phyloP scores from a whole-genome alignment of 1,284 basidiomycete species.

The Lentinula novae-zelandiae region DNA sequence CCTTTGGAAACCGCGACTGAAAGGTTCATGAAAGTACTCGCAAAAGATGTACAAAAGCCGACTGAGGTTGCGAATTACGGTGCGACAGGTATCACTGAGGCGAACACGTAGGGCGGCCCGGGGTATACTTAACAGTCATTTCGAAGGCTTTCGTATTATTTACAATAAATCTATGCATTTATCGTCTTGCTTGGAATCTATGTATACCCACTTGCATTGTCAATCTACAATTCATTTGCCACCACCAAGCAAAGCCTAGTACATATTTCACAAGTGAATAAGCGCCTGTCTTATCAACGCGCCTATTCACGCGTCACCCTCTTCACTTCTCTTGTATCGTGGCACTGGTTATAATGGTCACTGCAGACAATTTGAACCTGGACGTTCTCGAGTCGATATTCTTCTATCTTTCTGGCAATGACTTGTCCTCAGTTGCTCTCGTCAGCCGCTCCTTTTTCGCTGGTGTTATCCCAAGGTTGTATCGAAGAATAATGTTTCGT shows the following conservation, averaged over 20 bases:
- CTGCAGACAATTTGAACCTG: constrained; percentile 62
- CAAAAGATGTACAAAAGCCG: neutral
- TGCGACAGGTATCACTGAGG: neutral
- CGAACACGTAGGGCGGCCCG: neutral
- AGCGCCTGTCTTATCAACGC: neutral
- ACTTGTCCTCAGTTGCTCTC: constrained; percentile 55
- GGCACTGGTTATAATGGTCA: constrained; percentile 50
- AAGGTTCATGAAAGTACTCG: neutral
- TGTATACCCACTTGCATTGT: too few species aligned
- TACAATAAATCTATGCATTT: too few species aligned
- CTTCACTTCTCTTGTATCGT: neutral
- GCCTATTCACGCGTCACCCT: neutral
- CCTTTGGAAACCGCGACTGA: constrained; percentile 42
- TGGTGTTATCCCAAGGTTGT: constrained; percentile 58
- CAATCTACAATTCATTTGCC: neutral
- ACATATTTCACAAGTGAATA: neutral
- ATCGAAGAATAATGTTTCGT: constrained; percentile 52
- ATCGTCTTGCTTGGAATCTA: too few species aligned
- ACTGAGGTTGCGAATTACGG: neutral
- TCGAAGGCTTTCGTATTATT: too few species aligned
- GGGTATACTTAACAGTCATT: too few species aligned
- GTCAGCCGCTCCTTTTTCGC: constrained; percentile 62
- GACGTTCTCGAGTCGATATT: constrained; percentile 70
- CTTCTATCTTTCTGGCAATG: constrained; percentile 43
- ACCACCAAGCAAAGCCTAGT: too few species aligned